These are phyloP conservation scores for Xylariaceae sp. DNA, from an alignment of 2,329 filamentous ascomycete species.

Conservation along the genomic window DNA sequence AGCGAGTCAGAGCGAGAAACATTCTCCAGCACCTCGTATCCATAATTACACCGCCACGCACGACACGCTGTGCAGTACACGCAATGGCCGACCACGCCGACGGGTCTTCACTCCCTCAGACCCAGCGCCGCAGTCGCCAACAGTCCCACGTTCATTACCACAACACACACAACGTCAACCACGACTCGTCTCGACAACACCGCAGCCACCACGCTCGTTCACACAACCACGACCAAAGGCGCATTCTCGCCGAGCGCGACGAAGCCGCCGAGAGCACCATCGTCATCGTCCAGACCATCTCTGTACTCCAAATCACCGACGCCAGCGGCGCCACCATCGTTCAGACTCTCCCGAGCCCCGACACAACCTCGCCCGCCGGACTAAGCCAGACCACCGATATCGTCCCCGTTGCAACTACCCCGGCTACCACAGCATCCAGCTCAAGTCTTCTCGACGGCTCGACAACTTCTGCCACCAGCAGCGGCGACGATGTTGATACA, in stretches of 20 bases:
- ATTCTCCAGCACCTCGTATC: conserved; percentile 34
- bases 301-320: conserved; percentile 53
- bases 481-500: conserved; percentile 23
- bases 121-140: conserved; percentile 35
- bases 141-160: conserved; percentile 34
- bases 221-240: conserved; percentile 14
- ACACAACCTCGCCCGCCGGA: conserved; percentile 13
- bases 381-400: conserved; percentile 7
- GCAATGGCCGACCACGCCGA: conserved; percentile 45
- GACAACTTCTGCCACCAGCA: neutral
- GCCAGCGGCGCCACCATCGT: conserved; percentile 44
- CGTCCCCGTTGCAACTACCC: neutral
- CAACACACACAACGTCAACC: conserved; percentile 20
- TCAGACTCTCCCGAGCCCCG: conserved; percentile 39
- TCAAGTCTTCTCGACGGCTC: too few relatives aligned
- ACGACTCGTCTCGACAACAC: conserved; percentile 24
- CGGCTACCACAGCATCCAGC: neutral
- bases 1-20: conserved; percentile 30
- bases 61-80: conserved; percentile 14
- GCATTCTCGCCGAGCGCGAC: conserved; percentile 17
- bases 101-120: conserved; percentile 50
- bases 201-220: conserved; percentile 34
- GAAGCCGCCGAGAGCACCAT: conserved; percentile 11
- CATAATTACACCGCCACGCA: conserved; percentile 36
- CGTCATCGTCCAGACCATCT: conserved; percentile 55